A percentile compares a stretch with the other conserved stretches of the same genome.
These are phyloP conservation scores for Cryptosporidium xiaoi DNA, from an alignment of 169 alveolate genomes.

Conservation along the genomic window DNA sequence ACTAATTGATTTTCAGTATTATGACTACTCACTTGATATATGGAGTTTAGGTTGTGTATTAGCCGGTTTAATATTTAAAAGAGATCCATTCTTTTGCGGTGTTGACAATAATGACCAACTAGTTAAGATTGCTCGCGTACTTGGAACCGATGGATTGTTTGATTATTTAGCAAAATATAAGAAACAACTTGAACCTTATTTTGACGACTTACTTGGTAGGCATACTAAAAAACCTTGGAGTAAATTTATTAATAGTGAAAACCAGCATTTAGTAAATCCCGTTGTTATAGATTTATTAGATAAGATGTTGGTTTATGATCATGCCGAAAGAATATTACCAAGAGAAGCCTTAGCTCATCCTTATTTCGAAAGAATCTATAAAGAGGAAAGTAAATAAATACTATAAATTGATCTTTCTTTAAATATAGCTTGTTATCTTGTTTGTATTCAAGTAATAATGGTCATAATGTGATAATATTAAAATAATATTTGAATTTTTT, in stretches of 20 bases:
- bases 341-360: slow-evolving; percentile 98
- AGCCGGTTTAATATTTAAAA: slow-evolving; percentile 92
- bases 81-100: slow-evolving; percentile 87
- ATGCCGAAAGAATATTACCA: slow-evolving; percentile 96
- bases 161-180: slow-evolving; percentile 90
- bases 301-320: slow-evolving; percentile 96
- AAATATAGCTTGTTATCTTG: too few species aligned
- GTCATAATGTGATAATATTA: too few species aligned
- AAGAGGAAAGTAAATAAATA: slow-evolving; percentile 63
- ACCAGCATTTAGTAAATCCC: slow-evolving; percentile 88
- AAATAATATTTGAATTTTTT: too few species aligned
- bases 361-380: slow-evolving; percentile 89
- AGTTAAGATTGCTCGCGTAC: slow-evolving; percentile 95
- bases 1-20: slow-evolving; percentile 92
- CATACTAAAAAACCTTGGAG: slow-evolving; percentile 93
- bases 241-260: slow-evolving; percentile 90
- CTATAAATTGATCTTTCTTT: too few species aligned
- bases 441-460: too few species aligned
- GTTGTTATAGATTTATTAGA: slow-evolving; percentile 95
- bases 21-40: slow-evolving; percentile 97
- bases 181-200: slow-evolving; percentile 88
- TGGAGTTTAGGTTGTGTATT: slow-evolving; percentile 99
- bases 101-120: slow-evolving; percentile 97
- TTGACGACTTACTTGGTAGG: slow-evolving; percentile 87
- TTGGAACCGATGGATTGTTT: slow-evolving; percentile 91